These are phyloP conservation scores for Ophiocordyceps unilateralis DNA, from an alignment of 2,329 filamentous ascomycete species.

Conservation along the genomic window DNA sequence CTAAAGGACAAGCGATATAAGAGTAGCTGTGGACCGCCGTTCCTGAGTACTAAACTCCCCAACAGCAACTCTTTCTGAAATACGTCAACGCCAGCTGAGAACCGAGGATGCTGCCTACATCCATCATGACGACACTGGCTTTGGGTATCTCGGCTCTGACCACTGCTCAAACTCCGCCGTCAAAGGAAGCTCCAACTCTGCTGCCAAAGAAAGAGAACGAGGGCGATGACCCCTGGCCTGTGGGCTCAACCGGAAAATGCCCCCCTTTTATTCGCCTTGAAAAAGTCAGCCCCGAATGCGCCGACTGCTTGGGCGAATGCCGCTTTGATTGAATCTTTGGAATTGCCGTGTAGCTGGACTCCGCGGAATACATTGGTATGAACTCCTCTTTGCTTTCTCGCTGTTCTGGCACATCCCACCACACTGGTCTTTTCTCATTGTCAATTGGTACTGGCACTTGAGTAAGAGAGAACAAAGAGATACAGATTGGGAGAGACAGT, in stretches of 20 bases:
- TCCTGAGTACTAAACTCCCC: neutral
- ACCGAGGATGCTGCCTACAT: neutral
- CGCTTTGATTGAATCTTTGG: neutral
- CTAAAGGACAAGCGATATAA: too few relatives aligned
- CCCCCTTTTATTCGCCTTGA: neutral
- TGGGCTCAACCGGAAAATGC: neutral
- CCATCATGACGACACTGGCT: neutral
- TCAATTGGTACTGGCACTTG: too few relatives aligned
- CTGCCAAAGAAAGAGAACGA: neutral
- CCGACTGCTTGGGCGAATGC: neutral
- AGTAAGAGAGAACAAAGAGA: too few relatives aligned
- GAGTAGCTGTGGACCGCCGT: too few relatives aligned
- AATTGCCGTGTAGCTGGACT: neutral
- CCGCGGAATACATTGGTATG: too few relatives aligned
- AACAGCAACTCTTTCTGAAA: too few relatives aligned
- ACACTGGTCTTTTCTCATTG: too few relatives aligned
- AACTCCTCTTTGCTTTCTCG: neutral
- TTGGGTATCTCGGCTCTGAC: neutral
- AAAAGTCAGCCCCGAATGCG: neutral
- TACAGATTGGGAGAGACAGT: too few relatives aligned
- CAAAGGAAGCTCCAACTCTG: neutral
- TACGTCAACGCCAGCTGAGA: too few relatives aligned
- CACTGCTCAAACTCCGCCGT: neutral
- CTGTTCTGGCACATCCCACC: too few relatives aligned
- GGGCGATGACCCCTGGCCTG: neutral